Percentiles rank a stretch among this genome's conserved stretches.
Conservation (phyloP, 164 flowering plant species). For the Dillenia suffruticosa region DNA sequence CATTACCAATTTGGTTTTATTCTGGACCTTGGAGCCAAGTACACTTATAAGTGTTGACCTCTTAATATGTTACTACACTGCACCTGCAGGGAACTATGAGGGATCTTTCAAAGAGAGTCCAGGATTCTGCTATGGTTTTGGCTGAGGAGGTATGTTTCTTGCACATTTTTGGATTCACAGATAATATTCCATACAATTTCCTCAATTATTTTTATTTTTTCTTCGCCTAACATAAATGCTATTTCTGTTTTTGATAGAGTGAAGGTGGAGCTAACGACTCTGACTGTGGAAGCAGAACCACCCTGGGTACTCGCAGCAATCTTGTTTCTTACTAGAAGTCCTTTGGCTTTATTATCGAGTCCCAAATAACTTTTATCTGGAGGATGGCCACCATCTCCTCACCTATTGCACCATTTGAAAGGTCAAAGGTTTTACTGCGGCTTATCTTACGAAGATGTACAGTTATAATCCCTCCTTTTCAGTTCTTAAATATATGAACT, state of each 20-base stretch:
- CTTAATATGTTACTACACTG: neutral
- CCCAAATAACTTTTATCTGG: neutral
- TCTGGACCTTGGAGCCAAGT: no score
- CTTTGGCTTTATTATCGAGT: slow-evolving; percentile 14
- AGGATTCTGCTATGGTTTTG: slow-evolving; percentile 15
- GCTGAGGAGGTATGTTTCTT: slow-evolving; percentile 28
- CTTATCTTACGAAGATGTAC: slow-evolving; percentile 6
- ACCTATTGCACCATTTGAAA: slow-evolving; percentile 8
- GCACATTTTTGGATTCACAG: neutral
- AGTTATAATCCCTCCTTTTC: neutral
- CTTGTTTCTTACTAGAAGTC: slow-evolving; percentile 19
- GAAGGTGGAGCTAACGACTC: slow-evolving; percentile 27
- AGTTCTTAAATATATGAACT: no score
- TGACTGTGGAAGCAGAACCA: slow-evolving; percentile 18
- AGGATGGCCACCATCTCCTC: slow-evolving; percentile 1
- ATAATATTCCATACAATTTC: no score
- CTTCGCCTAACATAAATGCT: neutral
- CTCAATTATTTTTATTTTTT: neutral
- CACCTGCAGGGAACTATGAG: slow-evolving; percentile 53
- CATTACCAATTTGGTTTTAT: no score
- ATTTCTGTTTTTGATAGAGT: slow-evolving; percentile 10
- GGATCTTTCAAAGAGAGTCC: slow-evolving; percentile 42
- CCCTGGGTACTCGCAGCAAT: slow-evolving; percentile 9
- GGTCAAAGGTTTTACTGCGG: slow-evolving; percentile 11
- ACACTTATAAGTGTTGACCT: neutral